Evolutionary conservation across 2,329 filamentous ascomycete genomes (phyloP).

Genomic region (Pseudogymnoascus sp.): DNA sequence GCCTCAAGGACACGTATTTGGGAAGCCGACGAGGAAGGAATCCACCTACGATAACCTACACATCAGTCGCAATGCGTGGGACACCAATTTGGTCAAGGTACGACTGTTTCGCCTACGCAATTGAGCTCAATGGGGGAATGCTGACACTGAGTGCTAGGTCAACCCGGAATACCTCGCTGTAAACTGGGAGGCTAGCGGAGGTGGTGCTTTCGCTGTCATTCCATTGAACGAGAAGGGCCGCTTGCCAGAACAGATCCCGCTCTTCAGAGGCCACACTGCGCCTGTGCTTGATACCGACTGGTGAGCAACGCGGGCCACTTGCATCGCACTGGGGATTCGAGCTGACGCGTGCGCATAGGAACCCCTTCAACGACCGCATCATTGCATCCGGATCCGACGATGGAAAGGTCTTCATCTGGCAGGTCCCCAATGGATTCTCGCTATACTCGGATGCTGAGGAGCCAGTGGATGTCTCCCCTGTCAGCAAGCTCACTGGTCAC

Average conservation of each 20-base stretch:
- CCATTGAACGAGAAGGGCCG: constrained; percentile 84
- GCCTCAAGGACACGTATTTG: constrained; percentile 85
- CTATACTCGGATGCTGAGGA: constrained; percentile 81
- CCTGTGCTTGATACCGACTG: constrained; percentile 96
- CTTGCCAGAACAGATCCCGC: constrained; percentile 82
- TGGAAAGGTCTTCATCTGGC: constrained; percentile 94
- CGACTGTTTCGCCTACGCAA: constrained; percentile 9
- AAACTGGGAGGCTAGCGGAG: constrained; percentile 96
- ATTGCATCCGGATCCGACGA: constrained; percentile 94
- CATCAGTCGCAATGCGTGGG: constrained; percentile 98
- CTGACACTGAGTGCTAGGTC: constrained; percentile 48
- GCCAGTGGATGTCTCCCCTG: constrained; percentile 70
- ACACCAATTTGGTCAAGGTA: constrained; percentile 97
- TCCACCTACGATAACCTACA: constrained; percentile 98
- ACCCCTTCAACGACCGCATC: constrained; percentile 89
- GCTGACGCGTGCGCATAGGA: constrained; percentile 49
- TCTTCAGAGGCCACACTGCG: constrained; percentile 94
- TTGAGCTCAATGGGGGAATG: constrained; percentile 8
- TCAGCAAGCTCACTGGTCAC: constrained; percentile 78
- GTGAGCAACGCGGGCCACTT: constrained; percentile 41
- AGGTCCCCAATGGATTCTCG: constrained; percentile 82
- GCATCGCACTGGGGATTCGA: not conserved
- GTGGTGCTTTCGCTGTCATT: constrained; percentile 94
- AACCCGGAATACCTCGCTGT: constrained; percentile 95
- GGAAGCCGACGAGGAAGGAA: constrained; percentile 90